Conservation (phyloP, 169 alveolate species). For the Theileria parva region DNA sequence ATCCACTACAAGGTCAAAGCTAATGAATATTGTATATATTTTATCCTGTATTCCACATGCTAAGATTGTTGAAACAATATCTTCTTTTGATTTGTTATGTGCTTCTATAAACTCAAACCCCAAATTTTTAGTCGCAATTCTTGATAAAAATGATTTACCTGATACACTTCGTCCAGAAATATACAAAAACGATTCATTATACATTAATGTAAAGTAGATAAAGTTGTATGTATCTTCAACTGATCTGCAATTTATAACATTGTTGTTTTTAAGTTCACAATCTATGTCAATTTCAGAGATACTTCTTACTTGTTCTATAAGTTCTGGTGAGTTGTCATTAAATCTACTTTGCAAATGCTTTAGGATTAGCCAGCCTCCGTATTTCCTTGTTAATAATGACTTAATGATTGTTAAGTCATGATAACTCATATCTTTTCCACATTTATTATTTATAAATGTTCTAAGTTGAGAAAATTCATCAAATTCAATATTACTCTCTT, state of each 20-base stretch:
- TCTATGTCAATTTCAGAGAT: not conserved
- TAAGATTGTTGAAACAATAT: not conserved
- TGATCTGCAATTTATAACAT: not conserved
- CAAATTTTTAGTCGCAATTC: not conserved
- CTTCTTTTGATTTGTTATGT: not conserved
- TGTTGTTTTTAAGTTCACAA: not conserved
- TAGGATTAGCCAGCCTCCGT: conserved; percentile 17
- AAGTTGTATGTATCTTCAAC: not conserved
- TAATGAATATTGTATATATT: conserved; percentile 64
- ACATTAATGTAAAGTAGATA: not conserved
- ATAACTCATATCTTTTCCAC: not conserved
- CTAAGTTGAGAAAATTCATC: not conserved
- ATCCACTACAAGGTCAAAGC: not conserved
- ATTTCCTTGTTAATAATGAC: not conserved
- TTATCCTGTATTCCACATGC: not conserved
- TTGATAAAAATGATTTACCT: not conserved
- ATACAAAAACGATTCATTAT: not conserved
- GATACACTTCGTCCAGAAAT: not conserved
- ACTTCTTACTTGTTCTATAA: not conserved
- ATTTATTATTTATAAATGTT: not conserved
- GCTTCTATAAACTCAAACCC: not conserved
- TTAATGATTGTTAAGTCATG: not conserved
- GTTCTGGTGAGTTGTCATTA: not conserved
- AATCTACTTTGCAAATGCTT: conserved; percentile 20
- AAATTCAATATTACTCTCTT: not conserved